Evolutionary conservation across 805 yeast genomes (phyloP).

Genomic region (Danielia reshetovae): DNA sequence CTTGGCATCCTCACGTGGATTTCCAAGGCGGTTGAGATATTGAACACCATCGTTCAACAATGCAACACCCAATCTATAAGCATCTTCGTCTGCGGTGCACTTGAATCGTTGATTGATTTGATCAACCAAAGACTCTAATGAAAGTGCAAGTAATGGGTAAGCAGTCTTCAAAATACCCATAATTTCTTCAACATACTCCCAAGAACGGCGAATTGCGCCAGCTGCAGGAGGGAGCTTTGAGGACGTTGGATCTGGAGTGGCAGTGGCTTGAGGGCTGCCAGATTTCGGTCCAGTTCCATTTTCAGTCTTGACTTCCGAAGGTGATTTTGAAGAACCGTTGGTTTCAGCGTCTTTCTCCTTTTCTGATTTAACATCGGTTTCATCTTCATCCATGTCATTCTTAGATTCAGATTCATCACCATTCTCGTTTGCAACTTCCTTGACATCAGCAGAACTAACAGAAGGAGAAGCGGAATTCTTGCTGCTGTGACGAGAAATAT

Average conservation of each 20-base stretch:
- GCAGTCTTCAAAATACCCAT: slow-evolving; percentile 96
- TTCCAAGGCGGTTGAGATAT: slow-evolving; percentile 78
- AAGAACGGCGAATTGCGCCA: slow-evolving; percentile 57
- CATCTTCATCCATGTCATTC: slow-evolving; percentile 1
- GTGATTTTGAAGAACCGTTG: slow-evolving; percentile 3
- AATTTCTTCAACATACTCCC: slow-evolving; percentile 90
- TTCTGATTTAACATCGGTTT: slow-evolving; percentile 1
- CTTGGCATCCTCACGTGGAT: slow-evolving; percentile 83
- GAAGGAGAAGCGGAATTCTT: slow-evolving; percentile 2
- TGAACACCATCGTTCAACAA: slow-evolving; percentile 90
- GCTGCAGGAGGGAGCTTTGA: slow-evolving; percentile 1
- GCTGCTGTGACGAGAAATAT: slow-evolving; percentile 21
- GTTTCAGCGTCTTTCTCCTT: slow-evolving; percentile 3
- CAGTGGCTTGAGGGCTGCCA: not conserved
- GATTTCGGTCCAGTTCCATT: slow-evolving; percentile 3
- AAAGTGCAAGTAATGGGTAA: slow-evolving; percentile 86
- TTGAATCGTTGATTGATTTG: slow-evolving; percentile 93
- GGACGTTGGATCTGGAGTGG: not conserved
- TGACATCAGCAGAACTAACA: slow-evolving; percentile 8
- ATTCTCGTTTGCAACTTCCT: slow-evolving; percentile 7
- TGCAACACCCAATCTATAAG: slow-evolving; percentile 90
- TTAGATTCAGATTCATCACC: slow-evolving; percentile 1
- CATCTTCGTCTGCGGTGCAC: slow-evolving; percentile 92
- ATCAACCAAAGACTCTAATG: slow-evolving; percentile 91
- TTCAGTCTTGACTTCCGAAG: slow-evolving; percentile 4